Percentiles rank a stretch among this genome's conserved stretches.
phyloP scores from a whole-genome alignment of 2,329 filamentous ascomycete species.

The Calonectria pseudoturangicola region DNA sequence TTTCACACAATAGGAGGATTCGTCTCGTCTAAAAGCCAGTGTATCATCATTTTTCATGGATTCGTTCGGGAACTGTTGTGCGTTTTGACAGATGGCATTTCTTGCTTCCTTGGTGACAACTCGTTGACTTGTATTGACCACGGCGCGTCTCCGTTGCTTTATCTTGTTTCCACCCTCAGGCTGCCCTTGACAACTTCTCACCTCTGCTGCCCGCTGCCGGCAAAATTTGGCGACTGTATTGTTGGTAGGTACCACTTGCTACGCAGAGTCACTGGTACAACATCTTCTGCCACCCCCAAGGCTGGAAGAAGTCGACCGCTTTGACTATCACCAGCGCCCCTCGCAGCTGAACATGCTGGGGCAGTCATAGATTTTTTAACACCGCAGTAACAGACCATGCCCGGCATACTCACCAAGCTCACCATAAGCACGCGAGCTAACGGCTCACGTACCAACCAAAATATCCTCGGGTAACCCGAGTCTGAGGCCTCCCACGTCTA shows the following conservation, averaged over 20 bases:
- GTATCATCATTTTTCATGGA: slow-evolving; percentile 24
- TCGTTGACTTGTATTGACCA: slow-evolving; percentile 15
- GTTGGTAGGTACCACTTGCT: not conserved
- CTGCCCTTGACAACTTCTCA: not conserved
- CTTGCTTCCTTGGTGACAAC: slow-evolving; percentile 1
- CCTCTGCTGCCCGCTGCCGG: not conserved
- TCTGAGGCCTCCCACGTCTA: slow-evolving; percentile 47
- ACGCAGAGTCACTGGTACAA: not conserved
- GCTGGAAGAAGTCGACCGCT: not conserved
- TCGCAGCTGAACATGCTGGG: not conserved
- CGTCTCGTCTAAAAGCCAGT: slow-evolving; percentile 24
- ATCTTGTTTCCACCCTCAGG: not conserved
- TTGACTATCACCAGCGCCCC: slow-evolving; percentile 13
- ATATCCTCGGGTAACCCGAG: slow-evolving; percentile 38
- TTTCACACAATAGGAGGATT: slow-evolving; percentile 12
- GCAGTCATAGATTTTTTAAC: slow-evolving; percentile 38
- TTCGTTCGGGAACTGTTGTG: not conserved
- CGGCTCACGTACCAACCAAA: slow-evolving; percentile 47
- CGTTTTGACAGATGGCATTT: slow-evolving; percentile 16
- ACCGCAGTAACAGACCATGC: slow-evolving; percentile 33
- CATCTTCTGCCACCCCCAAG: not conserved
- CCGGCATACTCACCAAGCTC: slow-evolving; percentile 40
- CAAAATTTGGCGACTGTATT: slow-evolving; percentile 9
- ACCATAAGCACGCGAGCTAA: slow-evolving; percentile 43
- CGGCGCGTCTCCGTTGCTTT: slow-evolving; percentile 14